A percentile compares a stretch with the other conserved stretches of the same genome.
These are phyloP conservation scores for Alternaria ethzedia DNA, from an alignment of 2,329 filamentous ascomycete genomes.

Conservation along the genomic window DNA sequence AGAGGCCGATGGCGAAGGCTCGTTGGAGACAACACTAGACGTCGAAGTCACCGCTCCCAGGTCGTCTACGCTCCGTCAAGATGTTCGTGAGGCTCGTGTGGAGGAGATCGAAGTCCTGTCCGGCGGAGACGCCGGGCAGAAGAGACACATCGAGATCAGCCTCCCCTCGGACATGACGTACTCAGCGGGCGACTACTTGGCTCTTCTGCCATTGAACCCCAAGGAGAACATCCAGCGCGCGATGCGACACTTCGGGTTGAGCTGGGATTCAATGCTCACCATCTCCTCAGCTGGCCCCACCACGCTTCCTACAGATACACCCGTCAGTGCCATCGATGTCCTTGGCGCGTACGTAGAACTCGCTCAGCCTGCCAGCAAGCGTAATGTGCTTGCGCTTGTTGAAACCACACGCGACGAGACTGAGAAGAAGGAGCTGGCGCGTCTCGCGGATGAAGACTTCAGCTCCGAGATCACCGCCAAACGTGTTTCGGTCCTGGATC, in stretches of 20 bases:
- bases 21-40: conserved; percentile 36
- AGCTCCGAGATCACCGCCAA: conserved; percentile 55
- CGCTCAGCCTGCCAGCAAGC: conserved; percentile 73
- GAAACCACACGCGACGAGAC: conserved; percentile 58
- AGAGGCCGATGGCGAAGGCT: conserved; percentile 28
- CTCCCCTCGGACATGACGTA: conserved; percentile 63
- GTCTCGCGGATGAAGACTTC: conserved; percentile 53
- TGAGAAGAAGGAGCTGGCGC: conserved; percentile 57
- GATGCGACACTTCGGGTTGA: conserved; percentile 68
- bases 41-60: conserved; percentile 45
- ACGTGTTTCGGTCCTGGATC: conserved; percentile 69
- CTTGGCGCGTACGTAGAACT: conserved; percentile 76
- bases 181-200: conserved; percentile 77
- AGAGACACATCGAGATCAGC: conserved; percentile 53
- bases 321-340: conserved; percentile 68
- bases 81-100: conserved; percentile 46
- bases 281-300: conserved; percentile 68
- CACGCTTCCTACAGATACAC: conserved; percentile 66
- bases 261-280: conserved; percentile 71
- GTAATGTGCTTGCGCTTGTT: conserved; percentile 59
- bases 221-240: conserved; percentile 66
- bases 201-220: conserved; percentile 74
- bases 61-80: conserved; percentile 45
- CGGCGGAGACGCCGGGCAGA: conserved; percentile 32
- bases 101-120: conserved; percentile 42